Evolutionary conservation across 768 basidiomycete species (phyloP), one percentile per base, ranked within the genome.

Genomic region (Hypholoma fasciculare): DNA sequence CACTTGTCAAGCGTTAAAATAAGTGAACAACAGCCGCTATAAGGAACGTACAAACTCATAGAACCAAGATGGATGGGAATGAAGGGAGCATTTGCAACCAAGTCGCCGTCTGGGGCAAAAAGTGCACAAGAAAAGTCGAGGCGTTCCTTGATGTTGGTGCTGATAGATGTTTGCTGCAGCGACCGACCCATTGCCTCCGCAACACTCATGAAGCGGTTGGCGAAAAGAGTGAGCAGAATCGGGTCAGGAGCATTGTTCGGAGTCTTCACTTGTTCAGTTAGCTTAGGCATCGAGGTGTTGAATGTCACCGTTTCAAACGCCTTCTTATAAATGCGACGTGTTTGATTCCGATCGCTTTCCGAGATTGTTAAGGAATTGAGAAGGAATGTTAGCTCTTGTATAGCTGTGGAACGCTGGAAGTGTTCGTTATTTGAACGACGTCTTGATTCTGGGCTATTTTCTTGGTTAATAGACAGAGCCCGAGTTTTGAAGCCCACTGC

Each of bases 171-270:
- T 71, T 96, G 91, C 71, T 90, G 92, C 20, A 96, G 76, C 0
- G 91, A 91, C 49, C 91, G 80, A 9, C 94, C 95, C 94, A 96
- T 97, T 9, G 94, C 94, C 69, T 96, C 94, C 8, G 94, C 94
- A 17, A 98, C 92, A 65, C 92, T 92, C 96, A 98, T 98, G 76
- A 98, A 96, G 44, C 96, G 90, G 67, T 97, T 96, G 11, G 94
- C 92, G 65, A 97, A 98, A 52, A 98, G 84, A 1, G 94, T 93
- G 47, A 97, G 79, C 30, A 94, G 77, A 62, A 96, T 92, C 0
- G 93, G 91, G 69, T 96, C 94, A 11, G 92, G 88, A 16, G 80
- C 82, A 66, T 79, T 75, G 49, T 50, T 65, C 20, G 65, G 63
- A 17, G 64, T 58, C 37, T 59, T 65, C 43, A 42, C 50, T 54